Evolutionary conservation across 768 basidiomycete species (phyloP).

Genomic region (Tylopilus sp.): DNA sequence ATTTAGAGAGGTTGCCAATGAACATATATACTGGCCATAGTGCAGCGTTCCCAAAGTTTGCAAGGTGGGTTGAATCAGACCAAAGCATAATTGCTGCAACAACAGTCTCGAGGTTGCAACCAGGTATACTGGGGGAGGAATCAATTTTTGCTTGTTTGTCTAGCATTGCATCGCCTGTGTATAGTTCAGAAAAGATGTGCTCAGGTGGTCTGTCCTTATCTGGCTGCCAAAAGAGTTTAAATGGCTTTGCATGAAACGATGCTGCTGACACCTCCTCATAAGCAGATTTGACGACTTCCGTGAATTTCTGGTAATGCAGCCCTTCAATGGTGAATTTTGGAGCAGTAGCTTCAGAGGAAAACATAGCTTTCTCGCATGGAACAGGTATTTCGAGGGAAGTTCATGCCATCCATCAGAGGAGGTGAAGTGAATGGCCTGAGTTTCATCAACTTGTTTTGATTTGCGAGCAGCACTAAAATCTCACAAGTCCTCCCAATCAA

Average conservation of each 20-base stretch:
- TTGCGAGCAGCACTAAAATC: no score
- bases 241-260: conserved; percentile 15
- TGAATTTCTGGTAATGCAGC: no score
- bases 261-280: conserved; percentile 17
- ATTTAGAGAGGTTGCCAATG: conserved; percentile 1
- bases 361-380: not conserved
- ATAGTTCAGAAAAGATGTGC: not conserved
- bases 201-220: not conserved
- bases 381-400: not conserved
- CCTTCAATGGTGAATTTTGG: conserved; percentile 11
- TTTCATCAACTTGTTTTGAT: no score
- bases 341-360: not conserved
- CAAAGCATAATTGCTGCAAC: conserved; percentile 24
- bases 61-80: conserved; percentile 23
- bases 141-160: not conserved
- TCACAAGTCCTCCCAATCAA: no score
- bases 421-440: not conserved
- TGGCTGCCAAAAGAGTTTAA: no score
- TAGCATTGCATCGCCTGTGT: not conserved
- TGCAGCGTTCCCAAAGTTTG: conserved; percentile 13
- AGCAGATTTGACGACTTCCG: conserved; percentile 21
- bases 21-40: conserved; percentile 18
- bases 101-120: not conserved
- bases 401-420: not conserved
- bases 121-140: not conserved